Conservation (phyloP, 2,329 filamentous ascomycete species). For the Colletotrichum karsti region DNA sequence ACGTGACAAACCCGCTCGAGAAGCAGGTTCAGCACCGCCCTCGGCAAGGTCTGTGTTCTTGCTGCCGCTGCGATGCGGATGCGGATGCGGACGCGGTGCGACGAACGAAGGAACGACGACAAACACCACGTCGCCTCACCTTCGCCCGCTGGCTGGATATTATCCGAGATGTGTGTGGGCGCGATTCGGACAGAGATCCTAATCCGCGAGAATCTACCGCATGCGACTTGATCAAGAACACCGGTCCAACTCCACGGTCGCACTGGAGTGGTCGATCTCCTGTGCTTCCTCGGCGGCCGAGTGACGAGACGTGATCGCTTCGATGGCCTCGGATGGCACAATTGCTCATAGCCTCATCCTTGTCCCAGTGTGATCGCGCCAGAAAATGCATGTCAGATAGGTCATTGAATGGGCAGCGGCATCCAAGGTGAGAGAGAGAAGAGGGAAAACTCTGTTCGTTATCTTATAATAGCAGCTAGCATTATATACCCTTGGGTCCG, state of each 20-base stretch:
- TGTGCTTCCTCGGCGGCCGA: neutral
- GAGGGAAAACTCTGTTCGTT: constrained; percentile 9
- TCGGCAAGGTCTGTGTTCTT: neutral
- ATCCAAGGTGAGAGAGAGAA: neutral
- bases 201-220: neutral
- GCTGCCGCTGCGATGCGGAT: neutral
- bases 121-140: too few relatives aligned
- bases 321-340: neutral
- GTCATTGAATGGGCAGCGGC: neutral
- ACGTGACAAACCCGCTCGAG: neutral
- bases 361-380: constrained; percentile 5
- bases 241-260: neutral
- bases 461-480: constrained; percentile 21
- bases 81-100: constrained; percentile 10
- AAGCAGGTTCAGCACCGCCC: neutral
- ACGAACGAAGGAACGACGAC: constrained; percentile 5
- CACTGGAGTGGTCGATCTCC: neutral
- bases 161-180: neutral
- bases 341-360: constrained; percentile 14
- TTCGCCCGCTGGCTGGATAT: neutral
- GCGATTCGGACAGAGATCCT: neutral
- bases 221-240: neutral
- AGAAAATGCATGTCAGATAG: constrained; percentile 15
- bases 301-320: neutral
- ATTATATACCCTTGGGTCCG: constrained; percentile 18